Evolutionary conservation across 2,329 filamentous ascomycete species (phyloP).

Genomic region (Escovopsis sp.): DNA sequence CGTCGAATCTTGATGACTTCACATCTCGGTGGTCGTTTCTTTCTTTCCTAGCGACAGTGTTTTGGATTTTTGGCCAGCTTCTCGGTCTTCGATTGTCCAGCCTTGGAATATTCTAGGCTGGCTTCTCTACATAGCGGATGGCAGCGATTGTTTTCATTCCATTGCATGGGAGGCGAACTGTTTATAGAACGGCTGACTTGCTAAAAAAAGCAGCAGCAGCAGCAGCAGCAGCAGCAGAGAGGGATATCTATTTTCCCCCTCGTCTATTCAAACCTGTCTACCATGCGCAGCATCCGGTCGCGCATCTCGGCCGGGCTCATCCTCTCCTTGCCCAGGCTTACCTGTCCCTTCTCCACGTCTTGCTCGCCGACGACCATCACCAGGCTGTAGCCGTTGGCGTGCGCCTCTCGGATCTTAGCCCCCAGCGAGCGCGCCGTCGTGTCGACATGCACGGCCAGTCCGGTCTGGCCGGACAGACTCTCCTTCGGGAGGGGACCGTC

Average conservation of each 20-base stretch:
- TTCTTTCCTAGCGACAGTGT: no score
- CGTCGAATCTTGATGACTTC: no score
- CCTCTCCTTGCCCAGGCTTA: conserved; percentile 29
- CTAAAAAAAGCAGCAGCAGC: not conserved
- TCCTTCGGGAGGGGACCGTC: conserved; percentile 18
- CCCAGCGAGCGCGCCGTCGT: conserved; percentile 44
- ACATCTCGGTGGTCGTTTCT: no score
- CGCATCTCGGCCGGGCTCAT: conserved; percentile 31
- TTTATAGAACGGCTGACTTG: not conserved
- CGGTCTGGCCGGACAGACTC: conserved; percentile 39
- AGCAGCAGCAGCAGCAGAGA: not conserved
- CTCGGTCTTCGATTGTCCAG: no score
- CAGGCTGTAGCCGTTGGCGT: conserved; percentile 54
- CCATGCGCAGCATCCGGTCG: conserved; percentile 29
- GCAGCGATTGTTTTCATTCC: not conserved
- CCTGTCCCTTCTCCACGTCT: conserved; percentile 43
- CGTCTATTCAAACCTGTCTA: conserved; percentile 31
- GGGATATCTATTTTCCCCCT: not conserved
- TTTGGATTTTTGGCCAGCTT: no score
- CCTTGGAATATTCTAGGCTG: no score
- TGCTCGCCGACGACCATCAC: conserved; percentile 58
- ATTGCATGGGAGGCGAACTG: not conserved
- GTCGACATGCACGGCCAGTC: conserved; percentile 57
- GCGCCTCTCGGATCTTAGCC: conserved; percentile 61
- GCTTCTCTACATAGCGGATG: no score